Evolutionary conservation across 768 basidiomycete species (phyloP).

Genomic region (Amanita fuliginea): DNA sequence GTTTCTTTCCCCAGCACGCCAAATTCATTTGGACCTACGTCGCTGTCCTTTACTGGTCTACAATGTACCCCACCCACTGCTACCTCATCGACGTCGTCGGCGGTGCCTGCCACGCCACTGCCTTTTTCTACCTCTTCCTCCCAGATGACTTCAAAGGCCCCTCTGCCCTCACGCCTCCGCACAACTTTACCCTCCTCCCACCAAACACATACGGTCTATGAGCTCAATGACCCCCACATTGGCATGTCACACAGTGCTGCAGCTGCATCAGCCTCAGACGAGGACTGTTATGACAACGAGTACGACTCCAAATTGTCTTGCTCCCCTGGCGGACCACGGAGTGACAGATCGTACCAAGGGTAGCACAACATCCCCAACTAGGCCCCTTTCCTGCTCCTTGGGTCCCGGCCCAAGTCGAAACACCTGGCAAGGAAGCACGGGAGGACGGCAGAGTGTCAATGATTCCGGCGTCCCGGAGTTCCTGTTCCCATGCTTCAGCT

Average conservation of each 20-base stretch:
- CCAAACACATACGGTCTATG: slow-evolving; percentile 33
- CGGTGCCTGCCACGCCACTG: slow-evolving; percentile 82
- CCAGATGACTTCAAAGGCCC: slow-evolving; percentile 65
- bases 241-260: slow-evolving; percentile 20
- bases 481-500: too few species aligned
- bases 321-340: slow-evolving; percentile 8
- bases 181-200: slow-evolving; percentile 17
- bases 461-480: slow-evolving; percentile 73
- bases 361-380: slow-evolving; percentile 21
- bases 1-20: slow-evolving; percentile 79
- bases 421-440: slow-evolving; percentile 10
- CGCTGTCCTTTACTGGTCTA: slow-evolving; percentile 88
- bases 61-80: slow-evolving; percentile 98
- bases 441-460: slow-evolving; percentile 37
- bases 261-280: neutral
- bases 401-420: slow-evolving; percentile 9
- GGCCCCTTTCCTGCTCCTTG: slow-evolving; percentile 5
- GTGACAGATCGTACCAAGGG: slow-evolving; percentile 21
- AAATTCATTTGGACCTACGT: slow-evolving; percentile 75
- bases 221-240: slow-evolving; percentile 50
- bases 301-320: slow-evolving; percentile 1
- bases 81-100: slow-evolving; percentile 97
- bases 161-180: slow-evolving; percentile 39
- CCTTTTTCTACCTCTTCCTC: slow-evolving; percentile 81
- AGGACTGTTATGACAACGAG: slow-evolving; percentile 4